phyloP scores from a whole-genome alignment of 2,329 filamentous ascomycete genomes.

The Aureobasidium mangrovei region DNA sequence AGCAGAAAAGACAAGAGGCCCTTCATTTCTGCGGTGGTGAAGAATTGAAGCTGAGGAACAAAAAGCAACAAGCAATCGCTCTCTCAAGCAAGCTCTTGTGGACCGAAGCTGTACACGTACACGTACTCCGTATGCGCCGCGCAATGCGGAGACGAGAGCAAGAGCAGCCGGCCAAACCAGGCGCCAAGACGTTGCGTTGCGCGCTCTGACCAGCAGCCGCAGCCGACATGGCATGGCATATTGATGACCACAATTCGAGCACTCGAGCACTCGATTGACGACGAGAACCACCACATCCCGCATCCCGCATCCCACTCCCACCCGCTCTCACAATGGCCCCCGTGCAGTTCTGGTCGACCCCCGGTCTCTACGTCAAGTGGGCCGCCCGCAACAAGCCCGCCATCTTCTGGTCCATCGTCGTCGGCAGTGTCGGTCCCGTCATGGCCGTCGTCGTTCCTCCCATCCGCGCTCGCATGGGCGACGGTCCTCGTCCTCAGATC shows the following conservation, averaged over 20 bases:
- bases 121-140: no score
- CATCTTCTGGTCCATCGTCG: conserved; percentile 75
- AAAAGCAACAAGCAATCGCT: background rate
- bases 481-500: conserved; percentile 61
- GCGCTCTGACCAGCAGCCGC: no score
- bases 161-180: no score
- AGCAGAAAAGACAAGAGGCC: conserved; percentile 39
- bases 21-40: conserved; percentile 23
- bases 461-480: conserved; percentile 62
- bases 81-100: no score
- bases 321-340: conserved; percentile 47
- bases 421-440: conserved; percentile 66
- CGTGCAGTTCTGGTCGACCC: conserved; percentile 75
- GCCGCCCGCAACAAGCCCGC: conserved; percentile 79
- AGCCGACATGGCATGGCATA: no score
- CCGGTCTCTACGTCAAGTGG: conserved; percentile 81
- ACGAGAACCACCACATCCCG: conserved; percentile 1
- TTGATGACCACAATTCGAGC: no score
- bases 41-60: background rate
- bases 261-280: background rate
- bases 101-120: no score
- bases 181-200: no score
- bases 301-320: conserved; percentile 17
- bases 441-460: conserved; percentile 64
- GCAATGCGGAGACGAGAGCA: no score